These are phyloP conservation scores for Parachaetomium inaequale DNA, from an alignment of 495 filamentous ascomycete genomes.

Conservation along the genomic window DNA sequence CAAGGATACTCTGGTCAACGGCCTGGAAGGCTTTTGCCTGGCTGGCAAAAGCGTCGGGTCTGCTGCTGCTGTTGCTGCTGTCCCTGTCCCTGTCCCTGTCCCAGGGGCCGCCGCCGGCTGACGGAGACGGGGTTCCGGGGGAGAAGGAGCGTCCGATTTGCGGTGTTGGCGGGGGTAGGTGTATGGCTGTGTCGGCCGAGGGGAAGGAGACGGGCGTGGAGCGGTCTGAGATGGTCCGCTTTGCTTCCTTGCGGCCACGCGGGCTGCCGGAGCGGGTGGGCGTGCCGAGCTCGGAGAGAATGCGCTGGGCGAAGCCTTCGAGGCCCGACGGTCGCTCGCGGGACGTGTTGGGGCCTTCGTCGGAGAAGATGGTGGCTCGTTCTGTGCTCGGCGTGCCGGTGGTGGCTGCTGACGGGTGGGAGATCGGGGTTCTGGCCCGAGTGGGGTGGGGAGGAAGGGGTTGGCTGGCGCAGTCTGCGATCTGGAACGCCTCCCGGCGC, in stretches of 20 bases:
- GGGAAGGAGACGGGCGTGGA: slow-evolving; percentile 31
- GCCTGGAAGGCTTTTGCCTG: slow-evolving; percentile 51
- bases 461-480: slow-evolving; percentile 42
- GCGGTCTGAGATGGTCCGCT: slow-evolving; percentile 19
- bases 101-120: slow-evolving; percentile 6
- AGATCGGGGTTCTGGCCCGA: slow-evolving; percentile 22
- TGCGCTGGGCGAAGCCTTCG: slow-evolving; percentile 54
- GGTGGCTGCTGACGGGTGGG: slow-evolving; percentile 13
- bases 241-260: slow-evolving; percentile 42
- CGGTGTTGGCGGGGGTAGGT: slow-evolving; percentile 21
- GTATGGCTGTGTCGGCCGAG: slow-evolving; percentile 32
- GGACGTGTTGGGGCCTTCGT: slow-evolving; percentile 38
- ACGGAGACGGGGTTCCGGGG: slow-evolving; percentile 13
- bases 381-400: background rate
- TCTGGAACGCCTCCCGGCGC: slow-evolving; percentile 63
- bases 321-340: slow-evolving; percentile 47
- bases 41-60: slow-evolving; percentile 33
- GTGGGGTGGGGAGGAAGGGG: slow-evolving; percentile 21
- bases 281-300: slow-evolving; percentile 50
- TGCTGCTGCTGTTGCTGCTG: too few relatives aligned
- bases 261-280: slow-evolving; percentile 50
- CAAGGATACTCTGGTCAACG: slow-evolving; percentile 52
- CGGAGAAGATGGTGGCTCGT: slow-evolving; percentile 24
- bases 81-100: too few relatives aligned
- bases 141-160: slow-evolving; percentile 36